phyloP scores from a whole-genome alignment of 2,329 filamentous ascomycete genomes.

The Pseudogymnoascus sp. region DNA sequence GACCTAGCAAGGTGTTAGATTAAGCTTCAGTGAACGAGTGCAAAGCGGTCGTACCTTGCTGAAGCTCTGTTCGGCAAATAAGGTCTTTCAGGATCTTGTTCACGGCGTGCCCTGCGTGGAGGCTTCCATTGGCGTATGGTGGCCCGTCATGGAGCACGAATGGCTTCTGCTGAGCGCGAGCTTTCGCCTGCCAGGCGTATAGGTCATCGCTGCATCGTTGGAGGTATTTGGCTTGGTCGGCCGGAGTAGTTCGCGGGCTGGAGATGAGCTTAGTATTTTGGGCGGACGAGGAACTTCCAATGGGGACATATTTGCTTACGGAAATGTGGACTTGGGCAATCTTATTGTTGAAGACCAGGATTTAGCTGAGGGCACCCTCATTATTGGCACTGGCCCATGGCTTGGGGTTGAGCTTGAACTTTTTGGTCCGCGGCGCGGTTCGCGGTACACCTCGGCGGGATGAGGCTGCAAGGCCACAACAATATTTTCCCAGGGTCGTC shows the following conservation, averaged over 20 bases:
- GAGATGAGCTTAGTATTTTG: conserved; percentile 11
- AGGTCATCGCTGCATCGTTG: conserved; percentile 75
- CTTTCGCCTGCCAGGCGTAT: conserved; percentile 71
- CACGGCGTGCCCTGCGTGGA: conserved; percentile 89
- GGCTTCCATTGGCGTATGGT: conserved; percentile 85
- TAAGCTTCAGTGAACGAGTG: not conserved
- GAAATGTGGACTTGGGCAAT: conserved; percentile 67
- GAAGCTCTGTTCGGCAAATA: conserved; percentile 71
- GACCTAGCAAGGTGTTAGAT: conserved; percentile 32
- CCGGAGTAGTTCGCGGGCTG: conserved; percentile 30
- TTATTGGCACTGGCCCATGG: conserved; percentile 3
- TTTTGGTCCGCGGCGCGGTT: not conserved
- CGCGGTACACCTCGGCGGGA: not conserved
- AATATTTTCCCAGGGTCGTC: conserved; percentile 3
- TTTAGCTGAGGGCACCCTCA: conserved; percentile 29
- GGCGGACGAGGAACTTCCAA: not conserved
- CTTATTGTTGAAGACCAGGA: conserved; percentile 67
- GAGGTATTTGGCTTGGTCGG: conserved; percentile 50
- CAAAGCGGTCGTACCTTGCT: conserved; percentile 42
- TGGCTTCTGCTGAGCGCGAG: conserved; percentile 30
- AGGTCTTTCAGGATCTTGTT: conserved; percentile 98
- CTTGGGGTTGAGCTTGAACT: not conserved
- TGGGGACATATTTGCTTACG: conserved; percentile 37
- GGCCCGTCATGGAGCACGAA: conserved; percentile 93
- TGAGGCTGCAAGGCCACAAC: conserved; percentile 7